Evolutionary conservation across 805 yeast genomes (phyloP).

Genomic region (Torulaspora maleeae): DNA sequence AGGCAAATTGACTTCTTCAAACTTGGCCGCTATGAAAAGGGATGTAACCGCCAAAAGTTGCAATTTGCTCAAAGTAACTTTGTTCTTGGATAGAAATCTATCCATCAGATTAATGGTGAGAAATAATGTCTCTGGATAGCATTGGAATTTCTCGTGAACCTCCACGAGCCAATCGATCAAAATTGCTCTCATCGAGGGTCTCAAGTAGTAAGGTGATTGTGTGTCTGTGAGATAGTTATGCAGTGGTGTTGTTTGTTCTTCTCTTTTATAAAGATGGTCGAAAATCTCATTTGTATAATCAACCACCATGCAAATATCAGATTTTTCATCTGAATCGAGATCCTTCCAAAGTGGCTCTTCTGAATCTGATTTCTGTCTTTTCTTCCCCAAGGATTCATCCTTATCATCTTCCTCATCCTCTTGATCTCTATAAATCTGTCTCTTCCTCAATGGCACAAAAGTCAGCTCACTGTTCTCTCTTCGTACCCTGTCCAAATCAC

Average conservation of each 20-base stretch:
- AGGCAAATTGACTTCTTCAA: conserved; percentile 88
- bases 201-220: conserved; percentile 57
- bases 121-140: conserved; percentile 80
- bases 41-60: conserved; percentile 85
- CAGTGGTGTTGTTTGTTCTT: conserved; percentile 63
- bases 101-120: conserved; percentile 84
- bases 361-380: conserved; percentile 37
- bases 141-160: conserved; percentile 76
- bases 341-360: conserved; percentile 43
- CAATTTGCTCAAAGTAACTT: conserved; percentile 69
- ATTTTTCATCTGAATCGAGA: conserved; percentile 62
- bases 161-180: conserved; percentile 93
- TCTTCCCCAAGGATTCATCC: conserved; percentile 1
- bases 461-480: conserved; percentile 20
- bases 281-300: conserved; percentile 88
- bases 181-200: conserved; percentile 80
- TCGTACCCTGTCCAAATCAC: conserved; percentile 15
- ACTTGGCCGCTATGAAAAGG: conserved; percentile 84
- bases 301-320: conserved; percentile 81
- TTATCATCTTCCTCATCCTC: conserved; percentile 12
- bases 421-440: conserved; percentile 23
- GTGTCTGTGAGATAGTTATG: conserved; percentile 51
- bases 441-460: conserved; percentile 16
- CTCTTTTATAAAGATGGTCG: conserved; percentile 64
- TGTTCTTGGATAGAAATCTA: conserved; percentile 70